Percentiles rank a stretch among this genome's conserved stretches.
Evolutionary conservation across 352 stramenopile species (phyloP).

Genomic region (Phytophthora macrochlamydospora): DNA sequence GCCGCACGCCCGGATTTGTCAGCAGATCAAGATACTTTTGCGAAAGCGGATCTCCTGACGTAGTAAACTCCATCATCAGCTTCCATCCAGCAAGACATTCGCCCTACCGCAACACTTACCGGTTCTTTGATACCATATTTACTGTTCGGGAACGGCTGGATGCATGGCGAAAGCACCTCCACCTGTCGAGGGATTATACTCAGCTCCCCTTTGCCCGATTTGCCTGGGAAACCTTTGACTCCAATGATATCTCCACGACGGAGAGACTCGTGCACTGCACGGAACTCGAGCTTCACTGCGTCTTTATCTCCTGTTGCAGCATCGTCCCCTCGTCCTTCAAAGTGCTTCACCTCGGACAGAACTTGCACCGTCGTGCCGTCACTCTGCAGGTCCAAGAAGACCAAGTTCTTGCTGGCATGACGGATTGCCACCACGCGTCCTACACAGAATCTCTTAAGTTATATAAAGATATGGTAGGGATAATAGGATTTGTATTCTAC

Average conservation of each 20-base stretch:
- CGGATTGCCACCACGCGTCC: slow-evolving; percentile 80
- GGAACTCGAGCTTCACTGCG: slow-evolving; percentile 55
- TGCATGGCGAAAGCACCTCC: slow-evolving; percentile 94
- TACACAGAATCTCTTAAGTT: slow-evolving; percentile 15
- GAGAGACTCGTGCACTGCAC: slow-evolving; percentile 66
- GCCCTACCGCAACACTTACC: slow-evolving; percentile 29
- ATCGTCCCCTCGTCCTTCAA: slow-evolving; percentile 44
- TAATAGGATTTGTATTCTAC: slow-evolving; percentile 17
- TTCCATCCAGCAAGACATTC: background rate
- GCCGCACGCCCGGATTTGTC: slow-evolving; percentile 92
- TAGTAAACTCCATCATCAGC: slow-evolving; percentile 32
- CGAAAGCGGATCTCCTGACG: slow-evolving; percentile 97
- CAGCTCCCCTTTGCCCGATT: slow-evolving; percentile 84
- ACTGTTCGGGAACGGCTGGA: slow-evolving; percentile 85
- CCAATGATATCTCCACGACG: slow-evolving; percentile 84
- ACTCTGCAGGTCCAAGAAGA: slow-evolving; percentile 79
- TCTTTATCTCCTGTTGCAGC: slow-evolving; percentile 30
- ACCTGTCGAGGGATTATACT: slow-evolving; percentile 88
- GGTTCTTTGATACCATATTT: slow-evolving; percentile 96
- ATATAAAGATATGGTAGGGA: background rate
- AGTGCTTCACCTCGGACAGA: slow-evolving; percentile 79
- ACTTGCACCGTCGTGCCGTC: slow-evolving; percentile 74
- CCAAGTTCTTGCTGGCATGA: slow-evolving; percentile 81
- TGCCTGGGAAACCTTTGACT: slow-evolving; percentile 77
- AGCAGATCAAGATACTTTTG: slow-evolving; percentile 99